Evolutionary conservation across 768 basidiomycete genomes (phyloP).

Genomic region (Lyophyllum semitale): DNA sequence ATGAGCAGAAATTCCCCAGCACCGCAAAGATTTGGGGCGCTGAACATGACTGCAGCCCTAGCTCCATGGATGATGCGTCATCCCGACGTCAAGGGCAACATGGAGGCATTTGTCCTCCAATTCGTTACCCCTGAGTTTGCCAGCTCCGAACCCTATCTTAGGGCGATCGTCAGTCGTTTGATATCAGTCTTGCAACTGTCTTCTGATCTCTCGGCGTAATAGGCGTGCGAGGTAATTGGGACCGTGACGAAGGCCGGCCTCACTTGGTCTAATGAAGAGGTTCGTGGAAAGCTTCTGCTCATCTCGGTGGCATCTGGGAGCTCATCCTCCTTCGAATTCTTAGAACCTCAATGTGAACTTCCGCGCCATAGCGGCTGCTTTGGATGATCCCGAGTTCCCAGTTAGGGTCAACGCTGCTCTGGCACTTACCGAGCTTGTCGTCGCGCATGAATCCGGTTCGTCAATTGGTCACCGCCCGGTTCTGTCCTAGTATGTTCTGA

Average conservation of each 20-base stretch:
- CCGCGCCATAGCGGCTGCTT: constrained; percentile 60
- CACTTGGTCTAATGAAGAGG: constrained; percentile 65
- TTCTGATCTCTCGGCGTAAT: constrained; percentile 6
- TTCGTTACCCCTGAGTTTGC: constrained; percentile 77
- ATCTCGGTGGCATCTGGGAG: not conserved
- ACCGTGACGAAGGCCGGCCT: constrained; percentile 73
- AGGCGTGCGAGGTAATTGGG: constrained; percentile 84
- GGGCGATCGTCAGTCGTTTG: constrained; percentile 63
- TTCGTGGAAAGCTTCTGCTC: constrained; percentile 26
- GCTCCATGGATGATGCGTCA: constrained; percentile 83
- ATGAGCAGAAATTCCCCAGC: constrained; percentile 44
- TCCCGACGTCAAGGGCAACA: constrained; percentile 72
- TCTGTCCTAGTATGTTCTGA: constrained; percentile 8
- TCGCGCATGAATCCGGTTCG: constrained; percentile 62
- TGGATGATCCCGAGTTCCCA: constrained; percentile 80
- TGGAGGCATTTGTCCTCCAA: constrained; percentile 77
- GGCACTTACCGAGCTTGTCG: constrained; percentile 77
- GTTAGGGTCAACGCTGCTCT: constrained; percentile 84
- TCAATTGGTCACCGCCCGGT: not conserved
- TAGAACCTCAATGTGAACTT: constrained; percentile 69
- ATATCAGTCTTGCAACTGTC: not conserved
- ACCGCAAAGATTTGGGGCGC: constrained; percentile 77
- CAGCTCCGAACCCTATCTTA: constrained; percentile 68
- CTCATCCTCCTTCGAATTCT: not conserved
- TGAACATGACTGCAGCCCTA: constrained; percentile 80